A percentile compares a stretch with the other conserved stretches of the same genome.
phyloP scores from a whole-genome alignment of 352 stramenopile species.

The Globisporangium polare region DNA sequence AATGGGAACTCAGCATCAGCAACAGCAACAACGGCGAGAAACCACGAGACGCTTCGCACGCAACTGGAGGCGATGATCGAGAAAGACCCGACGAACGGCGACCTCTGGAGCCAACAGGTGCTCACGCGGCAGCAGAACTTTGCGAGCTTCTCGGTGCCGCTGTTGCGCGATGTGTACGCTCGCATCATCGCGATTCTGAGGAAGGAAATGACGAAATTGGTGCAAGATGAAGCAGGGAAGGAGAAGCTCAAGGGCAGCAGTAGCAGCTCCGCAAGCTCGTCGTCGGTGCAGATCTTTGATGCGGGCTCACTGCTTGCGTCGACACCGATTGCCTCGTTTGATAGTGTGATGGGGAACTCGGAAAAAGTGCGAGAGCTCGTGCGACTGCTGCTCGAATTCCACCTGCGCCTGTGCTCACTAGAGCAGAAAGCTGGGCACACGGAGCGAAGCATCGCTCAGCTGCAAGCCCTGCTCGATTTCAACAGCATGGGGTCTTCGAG shows the following conservation, averaged over 20 bases:
- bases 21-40: neutral
- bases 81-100: constrained; percentile 36
- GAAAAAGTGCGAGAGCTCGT: constrained; percentile 1
- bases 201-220: constrained; percentile 19
- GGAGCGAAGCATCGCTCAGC: constrained; percentile 59
- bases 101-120: constrained; percentile 61
- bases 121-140: constrained; percentile 56
- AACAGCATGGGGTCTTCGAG: constrained; percentile 16
- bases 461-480: constrained; percentile 64
- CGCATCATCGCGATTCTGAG: constrained; percentile 51
- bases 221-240: constrained; percentile 7
- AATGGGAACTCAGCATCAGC: neutral
- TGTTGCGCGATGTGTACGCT: constrained; percentile 65
- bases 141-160: constrained; percentile 61
- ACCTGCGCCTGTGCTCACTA: constrained; percentile 44
- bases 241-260: neutral
- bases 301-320: constrained; percentile 22
- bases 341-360: neutral
- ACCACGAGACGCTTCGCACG: constrained; percentile 25
- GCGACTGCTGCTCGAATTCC: constrained; percentile 34
- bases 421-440: constrained; percentile 53
- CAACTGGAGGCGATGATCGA: constrained; percentile 55
- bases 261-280: neutral
- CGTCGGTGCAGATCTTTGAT: constrained; percentile 26
- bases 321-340: neutral